Base-by-base conservation (phyloP, 345 rosid species). In the Eutrema heterophyllum region DNA sequence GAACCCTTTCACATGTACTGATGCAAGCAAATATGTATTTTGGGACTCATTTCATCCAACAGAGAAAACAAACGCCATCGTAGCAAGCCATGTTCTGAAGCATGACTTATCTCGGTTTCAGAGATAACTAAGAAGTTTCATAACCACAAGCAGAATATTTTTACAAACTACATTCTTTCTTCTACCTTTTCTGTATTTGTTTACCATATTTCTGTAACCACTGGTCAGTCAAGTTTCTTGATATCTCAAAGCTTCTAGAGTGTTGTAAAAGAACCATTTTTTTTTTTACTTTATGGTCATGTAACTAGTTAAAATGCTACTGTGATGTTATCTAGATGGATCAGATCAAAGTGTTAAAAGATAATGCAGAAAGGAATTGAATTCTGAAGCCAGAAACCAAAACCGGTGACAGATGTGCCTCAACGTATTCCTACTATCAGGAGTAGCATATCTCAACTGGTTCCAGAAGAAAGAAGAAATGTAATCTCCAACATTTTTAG, bases 11-110 rank as follows among this genome's bases (percentile, higher is more conserved):
- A 86, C 92, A 27, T 87, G 92, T 60, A 50, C 83, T n/a, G 87
- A 89, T 54, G 89, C 88, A 21, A 81, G 75, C 59, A 74, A 67
- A 32, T 87, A 84, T 64, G 82, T 84, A 16, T 88, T 88, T 46
- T 88, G 93, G 91, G 93, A 88, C 68, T 74, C 93, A 30, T 86
- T 88, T 71, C 93, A 88, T 69, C 86, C 91, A 0, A 85, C 96
- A 5, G 96, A 90, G 81, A 86, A 80, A 73, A 81, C 91, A 29
- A 83, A 67, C 21, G 3, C 32, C 13, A 81, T 88, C 21, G 36
- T 83, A 14, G 84, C 87, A 12, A 81, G 66, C 69, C 54, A 88
- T 73, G 44, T 77, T 49, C 46, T 87, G 6, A 79, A 81, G 58
- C 52, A 73, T 4, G 67, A 49, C 71, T 77, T 87, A 58, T 53